Evolutionary conservation across 768 basidiomycete species (phyloP), one percentile per base, ranked within the genome.

Genomic region (Kwoniella sp.): DNA sequence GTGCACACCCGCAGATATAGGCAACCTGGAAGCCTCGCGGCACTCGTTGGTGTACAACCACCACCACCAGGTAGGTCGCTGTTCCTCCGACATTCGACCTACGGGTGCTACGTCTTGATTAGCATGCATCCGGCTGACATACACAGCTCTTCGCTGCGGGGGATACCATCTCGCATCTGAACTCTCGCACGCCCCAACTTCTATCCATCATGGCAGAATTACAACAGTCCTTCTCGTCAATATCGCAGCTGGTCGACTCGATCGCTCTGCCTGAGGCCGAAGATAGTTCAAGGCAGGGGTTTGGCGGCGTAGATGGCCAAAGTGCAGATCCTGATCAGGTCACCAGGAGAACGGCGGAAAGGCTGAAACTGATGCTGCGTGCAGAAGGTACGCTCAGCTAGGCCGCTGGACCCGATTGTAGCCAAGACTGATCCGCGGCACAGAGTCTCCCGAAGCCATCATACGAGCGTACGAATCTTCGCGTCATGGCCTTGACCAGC

Each of bases 1-100:
- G 3, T 34, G 28, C 5, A 26, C 23, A n/a, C n/a, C n/a, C n/a
- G n/a, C 31, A 71, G 73, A 74, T 34, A 59, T 71, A 31, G 60
- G 62, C 27, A 59, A 69, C 39, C 47, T 74, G 43, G 63, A 70
- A 43, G 59, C 62, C 5, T 70, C 69, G 3, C 33, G 69, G 25
- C 65, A 74, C 56, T 55, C 57, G 32, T 48, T 74, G 9, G 73
- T 74, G 3, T 74, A 74, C 53, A 70, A 74, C 27, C 73, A 74
- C 45, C 73, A 74, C 55, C 67, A 74, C 41, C 70, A 73, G 53
- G 71, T 69, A 41, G 12, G 62, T 53, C 15, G 26, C 11, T 12
- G 19, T 27, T 10, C 27, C 31, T 19, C 36, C 25, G 17, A 38
- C 8, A 20, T 39, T 25, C 17, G 33, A 34, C 26, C 42, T 46